Evolutionary conservation across 176 grass and related monocot genomes (phyloP), one percentile per base, ranked within the genome.

Genomic region (Secale cereale): DNA sequence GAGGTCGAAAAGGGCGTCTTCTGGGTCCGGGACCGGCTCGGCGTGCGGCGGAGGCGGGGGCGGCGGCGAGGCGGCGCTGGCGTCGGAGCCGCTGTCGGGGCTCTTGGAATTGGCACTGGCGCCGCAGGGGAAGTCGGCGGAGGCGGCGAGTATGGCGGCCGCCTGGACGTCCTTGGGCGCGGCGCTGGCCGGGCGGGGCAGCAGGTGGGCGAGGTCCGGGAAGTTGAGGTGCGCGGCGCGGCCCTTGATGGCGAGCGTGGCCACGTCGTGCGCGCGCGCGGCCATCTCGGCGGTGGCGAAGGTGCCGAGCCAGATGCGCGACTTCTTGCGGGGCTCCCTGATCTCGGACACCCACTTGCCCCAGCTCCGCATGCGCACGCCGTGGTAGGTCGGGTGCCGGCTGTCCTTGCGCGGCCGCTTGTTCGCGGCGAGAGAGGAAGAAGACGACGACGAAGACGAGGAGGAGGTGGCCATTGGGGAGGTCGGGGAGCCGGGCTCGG

Each of bases 241-340:
- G 72, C 88, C 88, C 85, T 93, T 93, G 82, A 93, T 93, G 73
- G 91, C 85, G 25, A 93, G 85, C 26, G 91, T 86, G 5, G 91
- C 91, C n/a, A 93, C 91, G 91, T 93, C 91, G 85, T 93, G 91
- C 25, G 91, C 91, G 39, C 91, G 91, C 31, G 91, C 91, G 0
- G 91, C 91, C 91, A 93, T 93, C 83, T 90, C 88, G 1, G 91
- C 88, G 16, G 91, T 93, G 30, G 91, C 65, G 82, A 93, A 93
- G 6, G 91, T 93, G 48, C 91, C 91, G 1, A 93, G 88, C 91
- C 91, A 93, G 82, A 93, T 93, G 82, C 91, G 88, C 0, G 88
- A 90, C 88, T 93, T 93, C 88, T 93, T 93, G 36, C 91, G 78
- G n/a, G 88, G 91, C 91, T 93, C 91, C 85, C 91, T 90, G 91